phyloP scores from a whole-genome alignment of 2,329 filamentous ascomycete genomes.

The Apiospora marii region DNA sequence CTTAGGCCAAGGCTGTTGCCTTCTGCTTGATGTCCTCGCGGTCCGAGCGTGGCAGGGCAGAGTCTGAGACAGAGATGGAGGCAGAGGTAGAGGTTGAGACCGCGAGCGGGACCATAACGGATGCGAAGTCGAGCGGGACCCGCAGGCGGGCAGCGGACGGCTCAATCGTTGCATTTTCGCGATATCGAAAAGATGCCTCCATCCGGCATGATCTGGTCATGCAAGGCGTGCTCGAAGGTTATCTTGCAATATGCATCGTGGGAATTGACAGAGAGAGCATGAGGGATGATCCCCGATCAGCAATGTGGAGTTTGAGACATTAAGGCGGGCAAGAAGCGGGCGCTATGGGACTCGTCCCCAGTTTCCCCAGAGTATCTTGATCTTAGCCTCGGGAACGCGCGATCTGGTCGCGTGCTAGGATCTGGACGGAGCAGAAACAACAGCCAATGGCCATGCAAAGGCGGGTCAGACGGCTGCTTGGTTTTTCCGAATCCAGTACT shows the following conservation, averaged over 20 bases:
- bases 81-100: background rate
- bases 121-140: background rate
- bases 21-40: background rate
- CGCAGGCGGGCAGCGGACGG: background rate
- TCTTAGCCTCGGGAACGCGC: constrained; percentile 7
- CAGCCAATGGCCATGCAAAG: background rate
- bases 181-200: background rate
- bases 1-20: background rate
- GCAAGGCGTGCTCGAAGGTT: background rate
- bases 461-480: background rate
- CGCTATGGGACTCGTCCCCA: background rate
- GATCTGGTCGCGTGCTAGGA: constrained; percentile 18
- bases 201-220: background rate
- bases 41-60: background rate
- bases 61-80: background rate
- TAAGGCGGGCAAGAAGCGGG: constrained; percentile 3
- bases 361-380: constrained; percentile 1
- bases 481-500: background rate
- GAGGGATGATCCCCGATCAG: background rate
- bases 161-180: constrained; percentile 18
- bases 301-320: constrained; percentile 16
- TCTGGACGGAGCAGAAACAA: background rate
- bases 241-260: background rate
- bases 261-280: background rate
- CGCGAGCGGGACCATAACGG: background rate